Evolutionary conservation across 768 basidiomycete species (phyloP).

Genomic region (Russula griseocarnosa): DNA sequence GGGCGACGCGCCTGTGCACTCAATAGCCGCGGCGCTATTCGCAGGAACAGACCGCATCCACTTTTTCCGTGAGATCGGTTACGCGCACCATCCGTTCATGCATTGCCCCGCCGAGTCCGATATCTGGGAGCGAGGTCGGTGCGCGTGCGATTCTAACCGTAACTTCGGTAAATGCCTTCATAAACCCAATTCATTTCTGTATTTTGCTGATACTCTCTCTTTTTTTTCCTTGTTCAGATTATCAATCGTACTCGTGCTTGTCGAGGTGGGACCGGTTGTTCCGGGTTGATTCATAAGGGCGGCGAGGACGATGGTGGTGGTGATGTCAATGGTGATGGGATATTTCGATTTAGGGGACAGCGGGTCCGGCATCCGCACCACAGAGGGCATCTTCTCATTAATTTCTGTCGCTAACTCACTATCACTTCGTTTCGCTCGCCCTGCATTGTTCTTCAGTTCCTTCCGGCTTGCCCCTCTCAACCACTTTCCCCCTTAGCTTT

Average conservation of each 20-base stretch:
- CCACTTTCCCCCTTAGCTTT: neutral
- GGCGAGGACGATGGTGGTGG: neutral
- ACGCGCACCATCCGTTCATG: constrained; percentile 71
- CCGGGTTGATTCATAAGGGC: neutral
- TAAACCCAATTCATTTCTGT: neutral
- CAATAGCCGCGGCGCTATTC: constrained; percentile 76
- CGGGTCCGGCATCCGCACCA: neutral
- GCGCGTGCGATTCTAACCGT: constrained; percentile 46
- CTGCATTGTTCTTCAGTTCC: neutral
- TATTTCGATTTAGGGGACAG: neutral
- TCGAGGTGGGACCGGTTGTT: constrained; percentile 44
- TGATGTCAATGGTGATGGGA: no score
- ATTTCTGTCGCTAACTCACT: no score
- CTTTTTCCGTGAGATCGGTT: constrained; percentile 84
- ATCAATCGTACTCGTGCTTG: constrained; percentile 56
- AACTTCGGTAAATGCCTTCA: constrained; percentile 49
- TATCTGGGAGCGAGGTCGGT: constrained; percentile 42
- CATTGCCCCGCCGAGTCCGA: constrained; percentile 43
- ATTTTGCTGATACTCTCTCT: neutral
- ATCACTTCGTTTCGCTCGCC: no score
- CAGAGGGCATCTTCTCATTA: neutral
- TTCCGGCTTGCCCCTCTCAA: neutral
- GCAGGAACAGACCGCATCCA: constrained; percentile 71
- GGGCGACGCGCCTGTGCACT: constrained; percentile 88
- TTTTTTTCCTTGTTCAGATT: constrained; percentile 38